Evolutionary conservation across 108 stramenopile species (phyloP).

Genomic region (Chaetoceros muelleri): DNA sequence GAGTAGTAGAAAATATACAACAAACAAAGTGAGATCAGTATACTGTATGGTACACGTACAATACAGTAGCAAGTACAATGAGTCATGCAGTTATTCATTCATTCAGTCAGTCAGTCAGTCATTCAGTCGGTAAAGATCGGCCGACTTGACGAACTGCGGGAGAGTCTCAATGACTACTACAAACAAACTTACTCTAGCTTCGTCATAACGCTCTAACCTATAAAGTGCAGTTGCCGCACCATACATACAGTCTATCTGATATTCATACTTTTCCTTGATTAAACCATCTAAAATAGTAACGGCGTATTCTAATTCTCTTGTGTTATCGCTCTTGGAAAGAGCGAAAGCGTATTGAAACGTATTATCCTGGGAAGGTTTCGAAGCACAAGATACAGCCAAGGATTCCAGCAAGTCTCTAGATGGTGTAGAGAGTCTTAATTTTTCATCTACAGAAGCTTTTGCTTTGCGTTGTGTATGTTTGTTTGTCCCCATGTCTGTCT

Average conservation of each 20-base stretch:
- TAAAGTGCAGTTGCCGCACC: constrained; percentile 69
- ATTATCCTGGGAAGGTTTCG: constrained; percentile 44
- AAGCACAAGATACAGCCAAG: constrained; percentile 54
- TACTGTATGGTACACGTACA: too few relatives aligned
- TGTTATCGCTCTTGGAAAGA: constrained; percentile 46
- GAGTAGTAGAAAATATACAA: too few relatives aligned
- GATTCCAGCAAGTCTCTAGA: constrained; percentile 61
- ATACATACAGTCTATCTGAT: constrained; percentile 81
- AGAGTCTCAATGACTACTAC: too few relatives aligned
- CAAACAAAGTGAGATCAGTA: neutral
- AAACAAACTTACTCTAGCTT: constrained; percentile 35
- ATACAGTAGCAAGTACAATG: too few relatives aligned
- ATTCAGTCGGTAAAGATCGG: neutral
- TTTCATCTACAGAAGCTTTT: constrained; percentile 52
- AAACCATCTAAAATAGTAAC: constrained; percentile 69
- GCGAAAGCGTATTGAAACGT: constrained; percentile 84
- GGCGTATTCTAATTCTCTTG: constrained; percentile 55
- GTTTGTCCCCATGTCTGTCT: constrained; percentile 77
- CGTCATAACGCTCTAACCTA: constrained; percentile 55
- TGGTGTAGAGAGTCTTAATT: constrained; percentile 47
- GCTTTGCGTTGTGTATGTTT: constrained; percentile 44
- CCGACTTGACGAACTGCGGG: too few relatives aligned
- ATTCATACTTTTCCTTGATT: constrained; percentile 62
- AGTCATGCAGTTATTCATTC: neutral
- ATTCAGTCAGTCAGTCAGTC: neutral